Conservation (phyloP, 805 yeast genomes). For the Candida schatavii region DNA sequence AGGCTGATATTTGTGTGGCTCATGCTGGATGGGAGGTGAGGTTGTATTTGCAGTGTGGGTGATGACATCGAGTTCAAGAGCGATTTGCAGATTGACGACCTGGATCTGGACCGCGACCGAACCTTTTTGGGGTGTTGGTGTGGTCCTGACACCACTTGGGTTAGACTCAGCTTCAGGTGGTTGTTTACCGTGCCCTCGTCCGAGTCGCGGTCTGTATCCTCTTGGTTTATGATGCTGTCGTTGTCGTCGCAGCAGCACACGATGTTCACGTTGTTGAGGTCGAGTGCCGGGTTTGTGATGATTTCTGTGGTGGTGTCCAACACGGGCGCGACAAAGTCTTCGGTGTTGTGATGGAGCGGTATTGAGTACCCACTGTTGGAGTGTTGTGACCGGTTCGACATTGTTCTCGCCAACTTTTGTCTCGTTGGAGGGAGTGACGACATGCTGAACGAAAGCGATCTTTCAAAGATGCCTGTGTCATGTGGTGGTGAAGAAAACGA, state of each 20-base stretch:
- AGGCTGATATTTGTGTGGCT: conserved; percentile 1
- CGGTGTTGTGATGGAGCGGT: conserved; percentile 25
- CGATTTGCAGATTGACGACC: conserved; percentile 20
- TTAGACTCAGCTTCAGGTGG: conserved; percentile 2
- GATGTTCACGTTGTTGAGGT: conserved; percentile 20
- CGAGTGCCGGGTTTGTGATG: conserved; percentile 23
- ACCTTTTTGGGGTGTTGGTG: not conserved
- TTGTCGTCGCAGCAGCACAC: conserved; percentile 15
- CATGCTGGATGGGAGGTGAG: not conserved
- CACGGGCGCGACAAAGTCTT: conserved; percentile 29
- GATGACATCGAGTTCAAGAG: conserved; percentile 17
- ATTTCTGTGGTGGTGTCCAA: conserved; percentile 31
- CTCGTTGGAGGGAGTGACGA: conserved; percentile 1
- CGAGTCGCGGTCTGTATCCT: conserved; percentile 2
- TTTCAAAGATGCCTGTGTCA: conserved; percentile 5
- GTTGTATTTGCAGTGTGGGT: conserved; percentile 1
- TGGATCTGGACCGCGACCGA: conserved; percentile 15
- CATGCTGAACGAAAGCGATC: conserved; percentile 3
- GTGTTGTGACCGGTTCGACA: conserved; percentile 3
- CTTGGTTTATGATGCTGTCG: conserved; percentile 1
- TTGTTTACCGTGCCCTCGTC: not conserved
- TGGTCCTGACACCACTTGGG: not conserved
- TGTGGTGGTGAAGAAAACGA: conserved; percentile 2
- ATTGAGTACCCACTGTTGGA: conserved; percentile 3
- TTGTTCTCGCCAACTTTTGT: conserved; percentile 4